Base-by-base conservation (phyloP, 1,139 yeast genomes). In the Pichia sp. region DNA sequence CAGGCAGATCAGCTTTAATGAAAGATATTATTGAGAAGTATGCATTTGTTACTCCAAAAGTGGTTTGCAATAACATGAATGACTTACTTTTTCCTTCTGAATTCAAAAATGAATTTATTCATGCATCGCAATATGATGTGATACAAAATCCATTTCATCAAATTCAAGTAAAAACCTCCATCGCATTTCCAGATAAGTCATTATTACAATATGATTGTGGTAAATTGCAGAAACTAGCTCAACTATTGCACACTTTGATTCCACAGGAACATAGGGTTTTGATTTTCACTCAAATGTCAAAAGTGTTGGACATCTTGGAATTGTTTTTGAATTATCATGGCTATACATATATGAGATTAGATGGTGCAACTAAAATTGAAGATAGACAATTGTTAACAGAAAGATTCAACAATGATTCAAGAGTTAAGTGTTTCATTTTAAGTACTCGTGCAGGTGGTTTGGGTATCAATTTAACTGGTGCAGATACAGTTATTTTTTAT, bases 251-350 rank as follows among this genome's bases (percentile, higher is more conserved):
- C 52, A 84, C 86, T 32, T 72, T 94, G 55, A 84, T 86, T 48
- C 81, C 87, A 34, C 80, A 80, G 45, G 97, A 97, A 0, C 98
- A 94, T 62, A 74, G 98, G 50, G 97, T 95, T 1, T 75, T 94
- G 56, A 92, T 94, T 51, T 94, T 94, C 70, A 94, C 99, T 0
- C 99, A 94, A 66, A 94, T 94, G 99, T 92, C 98, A 2, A 86
- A 87, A 61, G 97, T 94, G 25, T 73, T 94, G 65, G 98, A 94
- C 68, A 82, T 94, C 44, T 69, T 94, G 52, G 99, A 94, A 62
- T 95, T 87, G 62, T 94, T 94, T 63, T 72, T 94, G 65, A 94
- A 92, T 65, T 86, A 89, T 57, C 96, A 90, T 68, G 98, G 98
- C 7, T 87, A 89, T 64, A 74, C 96, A 48, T 94, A 94, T 64